phyloP scores from a whole-genome alignment of 148 eudicot genomes.

The Polygonum aviculare region DNA sequence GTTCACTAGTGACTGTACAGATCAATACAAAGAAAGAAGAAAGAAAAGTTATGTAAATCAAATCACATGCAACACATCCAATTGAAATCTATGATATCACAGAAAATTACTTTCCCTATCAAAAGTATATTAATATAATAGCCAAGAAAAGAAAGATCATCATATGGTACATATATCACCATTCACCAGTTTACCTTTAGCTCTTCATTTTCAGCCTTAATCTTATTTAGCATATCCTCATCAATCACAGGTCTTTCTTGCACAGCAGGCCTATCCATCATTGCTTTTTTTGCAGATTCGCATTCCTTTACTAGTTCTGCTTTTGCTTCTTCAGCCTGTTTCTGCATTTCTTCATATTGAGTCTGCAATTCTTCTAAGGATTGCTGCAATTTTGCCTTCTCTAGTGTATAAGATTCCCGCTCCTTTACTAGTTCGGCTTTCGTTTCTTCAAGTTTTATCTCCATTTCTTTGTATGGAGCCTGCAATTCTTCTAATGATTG shows the following conservation, averaged over 20 bases:
- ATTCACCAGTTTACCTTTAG: slow-evolving; percentile 1
- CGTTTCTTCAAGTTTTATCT: slow-evolving; percentile 2
- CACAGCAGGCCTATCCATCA: neutral
- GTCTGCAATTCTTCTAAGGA: no score
- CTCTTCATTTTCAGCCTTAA: slow-evolving; percentile 21
- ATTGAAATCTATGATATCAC: neutral
- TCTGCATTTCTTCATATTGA: no score
- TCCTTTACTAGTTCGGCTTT: neutral
- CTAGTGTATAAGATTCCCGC: slow-evolving; percentile 20
- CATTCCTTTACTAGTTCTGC: neutral
- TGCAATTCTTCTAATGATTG: slow-evolving; percentile 8
- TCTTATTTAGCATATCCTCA: slow-evolving; percentile 37
- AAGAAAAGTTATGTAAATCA: neutral
- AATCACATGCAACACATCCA: neutral
- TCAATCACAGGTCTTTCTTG: slow-evolving; percentile 12
- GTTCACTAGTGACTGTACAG: slow-evolving; percentile 40
- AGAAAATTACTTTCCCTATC: neutral
- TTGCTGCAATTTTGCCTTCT: no score
- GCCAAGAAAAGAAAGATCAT: neutral
- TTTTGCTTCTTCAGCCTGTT: no score
- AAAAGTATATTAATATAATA: neutral
- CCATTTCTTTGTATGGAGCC: neutral
- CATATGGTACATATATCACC: neutral
- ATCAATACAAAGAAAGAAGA: neutral
- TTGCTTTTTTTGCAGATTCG: neutral